Percentiles rank a stretch among this genome's conserved stretches.
Evolutionary conservation across 371 early-diverging fungal species (phyloP).

Genomic region (Capillidium heterosporum): DNA sequence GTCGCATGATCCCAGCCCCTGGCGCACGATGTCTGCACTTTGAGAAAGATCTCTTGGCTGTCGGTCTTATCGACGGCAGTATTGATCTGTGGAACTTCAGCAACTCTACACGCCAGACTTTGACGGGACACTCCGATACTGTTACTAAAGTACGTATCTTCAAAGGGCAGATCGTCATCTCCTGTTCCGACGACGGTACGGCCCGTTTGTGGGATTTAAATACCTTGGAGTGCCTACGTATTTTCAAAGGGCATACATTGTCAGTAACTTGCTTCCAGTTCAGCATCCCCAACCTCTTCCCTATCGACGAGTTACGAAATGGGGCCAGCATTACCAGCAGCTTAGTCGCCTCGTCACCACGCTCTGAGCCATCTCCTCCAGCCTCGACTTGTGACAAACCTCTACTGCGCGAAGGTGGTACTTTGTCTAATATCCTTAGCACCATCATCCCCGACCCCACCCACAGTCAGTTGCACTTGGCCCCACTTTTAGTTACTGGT

Average conservation of each 20-base stretch:
- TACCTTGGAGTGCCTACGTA: slow-evolving; percentile 39
- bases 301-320: slow-evolving; percentile 5
- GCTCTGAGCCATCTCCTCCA: slow-evolving; percentile 5
- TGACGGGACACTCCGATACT: slow-evolving; percentile 70
- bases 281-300: slow-evolving; percentile 10
- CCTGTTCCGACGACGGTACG: slow-evolving; percentile 63
- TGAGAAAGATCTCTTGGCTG: slow-evolving; percentile 51
- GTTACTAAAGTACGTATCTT: slow-evolving; percentile 73
- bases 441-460: slow-evolving; percentile 4
- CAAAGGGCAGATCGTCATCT: slow-evolving; percentile 42
- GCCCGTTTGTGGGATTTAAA: slow-evolving; percentile 70
- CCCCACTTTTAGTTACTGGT: slow-evolving; percentile 56
- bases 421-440: slow-evolving; percentile 10
- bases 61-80: slow-evolving; percentile 68
- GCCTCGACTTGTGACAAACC: slow-evolving; percentile 4
- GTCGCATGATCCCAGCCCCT: slow-evolving; percentile 60
- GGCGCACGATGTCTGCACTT: slow-evolving; percentile 78
- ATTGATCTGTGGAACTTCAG: slow-evolving; percentile 85
- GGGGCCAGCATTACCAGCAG: background rate
- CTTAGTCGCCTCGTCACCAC: slow-evolving; percentile 6
- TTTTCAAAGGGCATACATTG: slow-evolving; percentile 58
- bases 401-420: slow-evolving; percentile 5
- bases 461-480: background rate
- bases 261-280: slow-evolving; percentile 45
- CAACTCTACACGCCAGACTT: slow-evolving; percentile 51